Evolutionary conservation across 2,329 filamentous ascomycete species (phyloP).

Genomic region (Rhinocladiella similis): DNA sequence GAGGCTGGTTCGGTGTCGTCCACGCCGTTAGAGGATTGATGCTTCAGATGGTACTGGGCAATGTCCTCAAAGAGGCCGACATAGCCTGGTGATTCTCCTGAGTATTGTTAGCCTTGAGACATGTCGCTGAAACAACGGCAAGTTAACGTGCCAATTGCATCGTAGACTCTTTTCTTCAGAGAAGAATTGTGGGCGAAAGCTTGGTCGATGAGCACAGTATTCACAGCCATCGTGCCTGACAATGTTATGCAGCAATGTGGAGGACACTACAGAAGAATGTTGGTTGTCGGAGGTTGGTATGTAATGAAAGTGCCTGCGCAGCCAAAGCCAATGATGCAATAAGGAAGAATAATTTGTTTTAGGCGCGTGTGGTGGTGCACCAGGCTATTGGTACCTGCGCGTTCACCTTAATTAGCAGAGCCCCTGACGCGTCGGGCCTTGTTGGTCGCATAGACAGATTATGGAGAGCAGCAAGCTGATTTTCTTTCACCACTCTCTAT

Average conservation of each 20-base stretch:
- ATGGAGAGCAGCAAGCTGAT: too few relatives aligned
- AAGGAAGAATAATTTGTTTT: background rate
- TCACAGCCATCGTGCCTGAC: background rate
- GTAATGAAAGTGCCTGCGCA: background rate
- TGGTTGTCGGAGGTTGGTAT: background rate
- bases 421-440: background rate
- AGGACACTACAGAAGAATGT: too few relatives aligned
- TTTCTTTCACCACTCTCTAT: too few relatives aligned
- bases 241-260: background rate
- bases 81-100: conserved; percentile 18
- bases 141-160: conserved; percentile 18
- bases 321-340: background rate
- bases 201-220: conserved; percentile 10
- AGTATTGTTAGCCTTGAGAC: background rate
- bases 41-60: conserved; percentile 44
- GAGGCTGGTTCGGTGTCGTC: conserved; percentile 35
- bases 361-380: background rate
- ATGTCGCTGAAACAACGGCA: background rate
- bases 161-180: conserved; percentile 21
- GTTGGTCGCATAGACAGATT: too few relatives aligned
- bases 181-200: conserved; percentile 15
- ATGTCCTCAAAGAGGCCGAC: conserved; percentile 50
- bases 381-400: background rate
- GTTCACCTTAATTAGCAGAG: background rate
- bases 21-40: conserved; percentile 16